Evolutionary conservation across 495 filamentous ascomycete species (phyloP).

Genomic region (Xylaria palmicola): DNA sequence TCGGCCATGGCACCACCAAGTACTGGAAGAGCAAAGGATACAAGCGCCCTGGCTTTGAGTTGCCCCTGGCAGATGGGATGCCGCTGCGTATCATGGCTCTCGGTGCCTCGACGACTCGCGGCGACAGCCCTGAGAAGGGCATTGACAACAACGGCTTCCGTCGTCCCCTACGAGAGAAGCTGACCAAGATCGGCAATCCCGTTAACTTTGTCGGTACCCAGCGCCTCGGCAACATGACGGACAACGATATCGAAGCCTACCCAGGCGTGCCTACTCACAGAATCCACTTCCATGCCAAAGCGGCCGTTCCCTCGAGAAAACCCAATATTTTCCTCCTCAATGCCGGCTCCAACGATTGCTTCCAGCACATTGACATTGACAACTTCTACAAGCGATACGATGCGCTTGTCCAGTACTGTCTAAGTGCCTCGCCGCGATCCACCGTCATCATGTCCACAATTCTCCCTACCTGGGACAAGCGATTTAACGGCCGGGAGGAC

Average conservation of each 20-base stretch:
- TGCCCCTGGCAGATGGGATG: conserved; percentile 33
- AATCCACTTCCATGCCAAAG: conserved; percentile 31
- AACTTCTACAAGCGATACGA: conserved; percentile 35
- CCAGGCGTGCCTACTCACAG: conserved; percentile 33
- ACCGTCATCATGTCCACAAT: conserved; percentile 36
- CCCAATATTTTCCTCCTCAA: conserved; percentile 38
- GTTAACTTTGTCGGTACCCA: conserved; percentile 38
- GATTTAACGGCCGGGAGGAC: conserved; percentile 31
- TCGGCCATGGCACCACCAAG: conserved; percentile 20
- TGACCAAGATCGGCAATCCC: conserved; percentile 28
- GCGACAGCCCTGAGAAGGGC: conserved; percentile 30
- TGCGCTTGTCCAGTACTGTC: conserved; percentile 31
- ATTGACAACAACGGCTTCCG: conserved; percentile 36
- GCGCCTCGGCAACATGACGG: conserved; percentile 35
- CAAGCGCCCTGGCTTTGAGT: conserved; percentile 28
- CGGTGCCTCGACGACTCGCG: conserved; percentile 35
- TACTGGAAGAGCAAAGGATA: conserved; percentile 30
- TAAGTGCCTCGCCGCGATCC: conserved; percentile 30
- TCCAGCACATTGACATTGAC: conserved; percentile 35
- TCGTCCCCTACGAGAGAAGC: conserved; percentile 27
- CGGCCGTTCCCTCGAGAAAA: conserved; percentile 26
- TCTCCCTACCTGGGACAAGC: conserved; percentile 32
- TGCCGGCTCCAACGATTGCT: conserved; percentile 40
- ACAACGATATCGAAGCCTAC: conserved; percentile 40
- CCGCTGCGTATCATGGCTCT: conserved; percentile 37